phyloP scores from a whole-genome alignment of 768 basidiomycete species.

The Mycena capillaripes region DNA sequence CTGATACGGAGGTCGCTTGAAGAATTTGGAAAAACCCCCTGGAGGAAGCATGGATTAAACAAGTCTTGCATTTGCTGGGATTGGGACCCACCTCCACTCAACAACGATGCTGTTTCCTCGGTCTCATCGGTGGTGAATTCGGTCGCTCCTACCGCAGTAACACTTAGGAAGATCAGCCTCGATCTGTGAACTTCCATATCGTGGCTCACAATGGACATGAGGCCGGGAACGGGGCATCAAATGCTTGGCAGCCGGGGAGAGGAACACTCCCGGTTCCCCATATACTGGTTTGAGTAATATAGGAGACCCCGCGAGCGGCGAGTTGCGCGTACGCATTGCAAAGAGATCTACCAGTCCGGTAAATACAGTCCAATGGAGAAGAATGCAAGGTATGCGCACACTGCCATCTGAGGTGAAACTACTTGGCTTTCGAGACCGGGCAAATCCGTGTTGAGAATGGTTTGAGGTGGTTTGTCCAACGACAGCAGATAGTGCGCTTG shows the following conservation, averaged over 20 bases:
- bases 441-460: no score
- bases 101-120: not conserved
- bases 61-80: no score
- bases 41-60: no score
- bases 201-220: slow-evolving; percentile 10
- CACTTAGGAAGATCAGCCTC: not conserved
- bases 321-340: slow-evolving; percentile 1
- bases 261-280: not conserved
- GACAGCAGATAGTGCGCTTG: no score
- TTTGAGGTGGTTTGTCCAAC: no score
- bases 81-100: not conserved
- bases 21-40: not conserved
- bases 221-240: slow-evolving; percentile 2
- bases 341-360: no score
- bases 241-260: not conserved
- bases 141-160: slow-evolving; percentile 12
- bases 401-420: no score
- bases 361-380: no score
- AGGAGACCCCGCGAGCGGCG: not conserved
- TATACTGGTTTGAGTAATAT: not conserved
- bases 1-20: slow-evolving; percentile 3
- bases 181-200: not conserved
- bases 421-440: no score
- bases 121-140: slow-evolving; percentile 4
- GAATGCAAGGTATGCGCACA: no score